phyloP scores from a whole-genome alignment of 2,329 filamentous ascomycete species.

The Penicillium glabrum region DNA sequence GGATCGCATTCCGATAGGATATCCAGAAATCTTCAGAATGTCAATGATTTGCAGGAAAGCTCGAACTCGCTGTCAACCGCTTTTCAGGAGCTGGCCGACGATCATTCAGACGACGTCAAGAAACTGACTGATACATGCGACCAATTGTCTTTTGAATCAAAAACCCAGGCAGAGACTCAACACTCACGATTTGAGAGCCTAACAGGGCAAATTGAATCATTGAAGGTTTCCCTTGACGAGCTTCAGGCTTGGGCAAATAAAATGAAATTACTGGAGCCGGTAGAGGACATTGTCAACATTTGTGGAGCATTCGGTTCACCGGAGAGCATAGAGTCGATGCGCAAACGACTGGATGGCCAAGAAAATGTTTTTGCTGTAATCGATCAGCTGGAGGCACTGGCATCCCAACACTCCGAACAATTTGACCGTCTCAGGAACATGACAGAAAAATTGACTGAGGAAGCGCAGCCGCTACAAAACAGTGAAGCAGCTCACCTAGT shows the following conservation, averaged over 20 bases:
- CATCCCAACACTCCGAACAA: too few species aligned
- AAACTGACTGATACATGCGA: background rate
- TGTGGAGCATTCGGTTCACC: background rate
- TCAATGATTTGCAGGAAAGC: conserved; percentile 3
- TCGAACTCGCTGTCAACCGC: conserved; percentile 4
- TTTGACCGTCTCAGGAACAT: too few species aligned
- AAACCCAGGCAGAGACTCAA: background rate
- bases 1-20: background rate
- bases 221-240: background rate
- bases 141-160: background rate
- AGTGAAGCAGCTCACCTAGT: background rate
- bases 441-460: too few species aligned
- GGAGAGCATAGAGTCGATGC: background rate
- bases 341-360: background rate
- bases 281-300: background rate
- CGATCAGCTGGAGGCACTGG: background rate
- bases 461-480: too few species aligned
- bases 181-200: background rate
- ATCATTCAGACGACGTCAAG: background rate
- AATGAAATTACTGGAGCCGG: background rate
- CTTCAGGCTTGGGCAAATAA: background rate
- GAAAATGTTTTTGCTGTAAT: background rate
- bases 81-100: conserved; percentile 3
- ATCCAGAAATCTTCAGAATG: background rate
- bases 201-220: background rate